Base-by-base conservation (phyloP, 1,139 yeast species). In the Nakaseomyces bracarensis region DNA sequence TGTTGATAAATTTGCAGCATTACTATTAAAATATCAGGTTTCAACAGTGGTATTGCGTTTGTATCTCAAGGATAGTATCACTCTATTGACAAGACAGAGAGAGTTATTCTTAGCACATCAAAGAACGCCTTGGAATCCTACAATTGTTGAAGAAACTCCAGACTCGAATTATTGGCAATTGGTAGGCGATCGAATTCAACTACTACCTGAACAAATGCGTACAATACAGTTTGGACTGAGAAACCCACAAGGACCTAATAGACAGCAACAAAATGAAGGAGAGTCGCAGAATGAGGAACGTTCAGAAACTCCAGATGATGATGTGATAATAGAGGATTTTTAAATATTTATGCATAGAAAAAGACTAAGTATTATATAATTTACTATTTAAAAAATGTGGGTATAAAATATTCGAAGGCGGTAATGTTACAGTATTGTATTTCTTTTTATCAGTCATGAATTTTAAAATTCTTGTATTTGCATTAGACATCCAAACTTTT, bases 51-150 rank as follows among this genome's bases (percentile, higher is more conserved):
- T 60, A 4, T 30, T 60, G 31, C 50, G 65, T 30, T 42, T 60
- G 8, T 58, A 60, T 42, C 44, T 60, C 22, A 58, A 57, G 39
- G 63, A 60, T 41, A 60, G 61, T 36, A 54, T 60, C 8, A 53
- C 63, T 1, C 45, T 58, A 6, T 42, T 60, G 16, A 60, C 65
- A 4, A 54, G 65, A 38, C 63, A 59, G 40, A 52, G 64, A 41
- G 65, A 60, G 38, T 38, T 57, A 21, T 50, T 58, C 9, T 38
- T 60, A 3, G 57, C 59, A 16, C 51, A 52, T 34, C 57, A 57
- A 40, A 49, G 61, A 38, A 43, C 48, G 10, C 36, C 47, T 5
- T 49, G 54, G 52, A 43, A 27, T 7, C 26, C 41, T 25, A 41
- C 39, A 13, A 42, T 31, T 33, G 31, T 30, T 3, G 43, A 39